A percentile compares a stretch with the other conserved stretches of the same genome.
Conservation (phyloP, 805 yeast species). For the Hanseniaspora nectarophila region DNA sequence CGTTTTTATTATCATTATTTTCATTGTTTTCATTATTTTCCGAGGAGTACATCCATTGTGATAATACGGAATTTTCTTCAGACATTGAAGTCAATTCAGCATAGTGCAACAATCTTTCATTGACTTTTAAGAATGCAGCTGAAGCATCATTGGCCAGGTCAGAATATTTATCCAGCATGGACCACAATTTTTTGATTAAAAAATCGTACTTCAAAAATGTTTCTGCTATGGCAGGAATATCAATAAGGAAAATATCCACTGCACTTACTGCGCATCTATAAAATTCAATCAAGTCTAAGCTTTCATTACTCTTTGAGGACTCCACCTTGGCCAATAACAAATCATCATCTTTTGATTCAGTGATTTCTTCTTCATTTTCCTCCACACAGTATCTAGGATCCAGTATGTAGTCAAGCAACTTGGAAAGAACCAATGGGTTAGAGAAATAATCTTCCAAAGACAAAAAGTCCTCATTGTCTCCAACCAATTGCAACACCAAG, state of each 20-base stretch:
- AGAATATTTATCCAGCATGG: slow-evolving; percentile 52
- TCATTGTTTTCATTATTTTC: slow-evolving; percentile 1
- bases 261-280: slow-evolving; percentile 46
- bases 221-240: slow-evolving; percentile 88
- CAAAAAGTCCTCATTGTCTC: slow-evolving; percentile 8
- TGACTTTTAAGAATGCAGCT: slow-evolving; percentile 81
- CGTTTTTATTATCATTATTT: not conserved
- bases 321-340: not conserved
- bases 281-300: slow-evolving; percentile 18
- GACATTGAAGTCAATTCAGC: slow-evolving; percentile 23
- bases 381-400: slow-evolving; percentile 22
- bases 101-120: slow-evolving; percentile 68
- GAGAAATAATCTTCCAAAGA: slow-evolving; percentile 68
- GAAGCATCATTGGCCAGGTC: slow-evolving; percentile 68
- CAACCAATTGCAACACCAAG: slow-evolving; percentile 31
- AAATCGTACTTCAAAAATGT: slow-evolving; percentile 67
- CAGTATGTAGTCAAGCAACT: slow-evolving; percentile 56
- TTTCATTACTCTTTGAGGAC: slow-evolving; percentile 14
- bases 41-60: slow-evolving; percentile 38
- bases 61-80: slow-evolving; percentile 48
- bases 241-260: slow-evolving; percentile 80
- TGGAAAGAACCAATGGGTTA: slow-evolving; percentile 60
- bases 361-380: slow-evolving; percentile 12
- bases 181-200: slow-evolving; percentile 65
- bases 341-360: slow-evolving; percentile 24